Evolutionary conservation across 371 early-diverging fungal species (phyloP).

Genomic region (Nematocida major): DNA sequence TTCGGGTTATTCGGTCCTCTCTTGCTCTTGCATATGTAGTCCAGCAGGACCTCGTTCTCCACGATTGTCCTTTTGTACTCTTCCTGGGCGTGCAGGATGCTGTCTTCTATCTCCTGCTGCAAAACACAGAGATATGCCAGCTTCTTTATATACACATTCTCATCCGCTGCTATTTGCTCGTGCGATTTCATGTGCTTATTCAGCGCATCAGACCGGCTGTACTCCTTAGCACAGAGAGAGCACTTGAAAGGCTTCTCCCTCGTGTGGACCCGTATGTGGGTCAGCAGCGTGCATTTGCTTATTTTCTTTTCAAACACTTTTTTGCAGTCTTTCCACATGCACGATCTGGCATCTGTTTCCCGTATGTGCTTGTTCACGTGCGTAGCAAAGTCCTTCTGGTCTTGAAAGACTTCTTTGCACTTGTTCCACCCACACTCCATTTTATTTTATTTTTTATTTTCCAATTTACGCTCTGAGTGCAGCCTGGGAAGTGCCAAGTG

Average conservation of each 20-base stretch:
- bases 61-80: conserved; percentile 30
- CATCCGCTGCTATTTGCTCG: conserved; percentile 53
- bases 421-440: conserved; percentile 50
- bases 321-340: conserved; percentile 57
- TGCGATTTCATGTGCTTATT: conserved; percentile 61
- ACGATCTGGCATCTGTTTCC: conserved; percentile 38
- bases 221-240: conserved; percentile 54
- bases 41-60: conserved; percentile 34
- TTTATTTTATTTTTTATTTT: conserved; percentile 34
- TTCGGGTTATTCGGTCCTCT: no score
- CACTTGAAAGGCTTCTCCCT: conserved; percentile 61
- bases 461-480: neutral
- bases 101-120: conserved; percentile 30
- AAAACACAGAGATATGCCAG: conserved; percentile 17
- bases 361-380: conserved; percentile 50
- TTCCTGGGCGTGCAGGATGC: neutral
- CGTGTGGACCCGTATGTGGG: conserved; percentile 58
- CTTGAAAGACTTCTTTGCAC: conserved; percentile 35
- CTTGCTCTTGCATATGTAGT: conserved; percentile 22
- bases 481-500: no score
- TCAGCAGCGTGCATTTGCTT: conserved; percentile 51
- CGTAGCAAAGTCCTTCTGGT: conserved; percentile 45
- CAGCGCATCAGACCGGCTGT: conserved; percentile 61
- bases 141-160: conserved; percentile 45
- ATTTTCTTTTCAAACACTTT: conserved; percentile 40